A percentile compares a stretch with the other conserved stretches of the same genome.
Conservation (phyloP, 2,329 filamentous ascomycete genomes). For the Xylariales sp. region DNA sequence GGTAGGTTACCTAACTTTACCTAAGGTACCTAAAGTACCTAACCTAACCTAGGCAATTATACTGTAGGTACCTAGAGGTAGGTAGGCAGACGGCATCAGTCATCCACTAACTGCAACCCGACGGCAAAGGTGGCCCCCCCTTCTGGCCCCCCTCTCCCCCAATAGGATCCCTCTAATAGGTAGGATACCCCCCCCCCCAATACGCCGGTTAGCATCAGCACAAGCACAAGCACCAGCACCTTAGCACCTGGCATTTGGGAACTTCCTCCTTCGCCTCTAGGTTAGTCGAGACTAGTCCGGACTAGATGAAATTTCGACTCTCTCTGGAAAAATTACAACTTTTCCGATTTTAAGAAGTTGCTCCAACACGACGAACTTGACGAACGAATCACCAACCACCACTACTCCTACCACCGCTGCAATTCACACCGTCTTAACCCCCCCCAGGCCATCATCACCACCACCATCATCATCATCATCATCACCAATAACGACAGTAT, state of each 20-base stretch:
- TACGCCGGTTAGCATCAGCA: no score
- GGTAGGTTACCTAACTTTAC: no score
- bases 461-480: constrained; percentile 21
- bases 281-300: constrained; percentile 2
- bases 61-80: neutral
- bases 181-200: no score
- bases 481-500: constrained; percentile 25
- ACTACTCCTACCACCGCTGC: neutral
- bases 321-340: constrained; percentile 26
- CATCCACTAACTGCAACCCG: no score
- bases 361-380: constrained; percentile 12
- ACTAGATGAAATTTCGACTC: constrained; percentile 35
- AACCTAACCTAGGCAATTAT: no score
- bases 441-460: constrained; percentile 4
- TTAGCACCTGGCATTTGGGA: no score
- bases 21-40: neutral
- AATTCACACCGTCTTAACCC: constrained; percentile 13
- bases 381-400: neutral
- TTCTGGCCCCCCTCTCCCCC: no score
- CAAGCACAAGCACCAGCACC: no score
- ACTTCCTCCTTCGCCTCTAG: neutral
- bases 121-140: no score
- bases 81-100: neutral
- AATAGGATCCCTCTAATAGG: no score
- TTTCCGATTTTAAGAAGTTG: constrained; percentile 12